Evolutionary conservation across 345 rosid species (phyloP).

Genomic region (Euphorbia tirucalli): DNA sequence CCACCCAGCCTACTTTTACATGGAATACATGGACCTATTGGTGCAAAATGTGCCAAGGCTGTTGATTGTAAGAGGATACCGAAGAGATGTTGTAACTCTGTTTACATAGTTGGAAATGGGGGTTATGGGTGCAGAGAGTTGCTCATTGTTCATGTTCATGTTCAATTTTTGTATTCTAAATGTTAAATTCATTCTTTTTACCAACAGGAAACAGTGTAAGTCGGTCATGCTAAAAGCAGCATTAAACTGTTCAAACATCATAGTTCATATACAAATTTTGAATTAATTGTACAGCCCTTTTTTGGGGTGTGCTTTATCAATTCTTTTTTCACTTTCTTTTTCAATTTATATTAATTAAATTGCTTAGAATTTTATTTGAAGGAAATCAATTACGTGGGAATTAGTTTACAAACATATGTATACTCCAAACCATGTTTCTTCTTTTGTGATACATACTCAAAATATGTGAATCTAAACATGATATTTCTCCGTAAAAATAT

Average conservation of each 20-base stretch:
- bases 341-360: too few relatives aligned
- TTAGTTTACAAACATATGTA: too few relatives aligned
- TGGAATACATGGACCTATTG: slow-evolving; percentile 98
- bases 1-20: slow-evolving; percentile 93
- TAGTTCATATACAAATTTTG: neutral
- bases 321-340: neutral
- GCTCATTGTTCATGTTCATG: slow-evolving; percentile 23
- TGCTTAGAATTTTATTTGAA: too few relatives aligned
- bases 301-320: slow-evolving; percentile 10
- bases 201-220: slow-evolving; percentile 10
- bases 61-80: slow-evolving; percentile 96
- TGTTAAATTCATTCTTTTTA: slow-evolving; percentile 38
- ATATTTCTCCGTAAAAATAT: too few relatives aligned
- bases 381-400: too few relatives aligned
- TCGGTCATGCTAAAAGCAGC: too few relatives aligned
- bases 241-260: slow-evolving; percentile 3
- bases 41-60: slow-evolving; percentile 94
- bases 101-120: slow-evolving; percentile 55
- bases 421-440: too few relatives aligned
- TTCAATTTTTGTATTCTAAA: slow-evolving; percentile 17
- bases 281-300: slow-evolving; percentile 12
- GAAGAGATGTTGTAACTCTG: slow-evolving; percentile 93
- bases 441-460: too few relatives aligned
- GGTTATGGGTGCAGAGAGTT: slow-evolving; percentile 1
- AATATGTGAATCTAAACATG: too few relatives aligned